Percentiles rank a stretch among this genome's conserved stretches.
Evolutionary conservation across 805 yeast genomes (phyloP).

Genomic region (Barnettozyma siamensis): DNA sequence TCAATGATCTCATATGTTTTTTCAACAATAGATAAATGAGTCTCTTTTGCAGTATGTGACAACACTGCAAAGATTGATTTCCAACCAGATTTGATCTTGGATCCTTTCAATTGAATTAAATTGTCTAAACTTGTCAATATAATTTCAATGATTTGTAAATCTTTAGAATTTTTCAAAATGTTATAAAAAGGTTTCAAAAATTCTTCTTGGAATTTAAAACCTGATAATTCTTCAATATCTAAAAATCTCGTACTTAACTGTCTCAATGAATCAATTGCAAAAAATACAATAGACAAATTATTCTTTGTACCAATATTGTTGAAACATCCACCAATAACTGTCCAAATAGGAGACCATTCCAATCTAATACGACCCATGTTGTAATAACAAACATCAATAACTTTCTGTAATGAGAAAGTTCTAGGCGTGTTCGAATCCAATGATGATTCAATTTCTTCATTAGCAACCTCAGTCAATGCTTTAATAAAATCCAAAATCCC

Average conservation of each 20-base stretch:
- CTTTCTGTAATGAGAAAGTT: constrained; percentile 87
- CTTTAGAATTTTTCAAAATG: constrained; percentile 61
- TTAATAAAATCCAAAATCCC: constrained; percentile 84
- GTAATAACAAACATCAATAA: constrained; percentile 96
- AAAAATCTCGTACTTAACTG: constrained; percentile 90
- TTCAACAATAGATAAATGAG: constrained; percentile 51
- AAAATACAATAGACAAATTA: constrained; percentile 71
- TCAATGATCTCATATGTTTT: constrained; percentile 61
- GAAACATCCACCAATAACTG: constrained; percentile 85
- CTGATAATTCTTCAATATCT: constrained; percentile 89
- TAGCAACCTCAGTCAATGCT: constrained; percentile 80
- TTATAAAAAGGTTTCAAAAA: constrained; percentile 87
- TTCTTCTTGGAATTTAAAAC: constrained; percentile 92
- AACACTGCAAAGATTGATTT: constrained; percentile 76
- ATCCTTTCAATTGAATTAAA: constrained; percentile 72
- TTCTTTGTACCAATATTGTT: constrained; percentile 77
- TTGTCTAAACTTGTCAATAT: constrained; percentile 84
- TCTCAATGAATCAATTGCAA: constrained; percentile 90
- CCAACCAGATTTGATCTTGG: constrained; percentile 89
- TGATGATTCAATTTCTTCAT: constrained; percentile 87
- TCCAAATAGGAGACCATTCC: constrained; percentile 96
- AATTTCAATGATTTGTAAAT: constrained; percentile 75
- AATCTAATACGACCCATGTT: constrained; percentile 94
- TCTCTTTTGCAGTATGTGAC: constrained; percentile 62
- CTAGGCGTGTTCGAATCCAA: constrained; percentile 80